Conservation (phyloP, 352 stramenopile species). For the Globisporangium nunn region DNA sequence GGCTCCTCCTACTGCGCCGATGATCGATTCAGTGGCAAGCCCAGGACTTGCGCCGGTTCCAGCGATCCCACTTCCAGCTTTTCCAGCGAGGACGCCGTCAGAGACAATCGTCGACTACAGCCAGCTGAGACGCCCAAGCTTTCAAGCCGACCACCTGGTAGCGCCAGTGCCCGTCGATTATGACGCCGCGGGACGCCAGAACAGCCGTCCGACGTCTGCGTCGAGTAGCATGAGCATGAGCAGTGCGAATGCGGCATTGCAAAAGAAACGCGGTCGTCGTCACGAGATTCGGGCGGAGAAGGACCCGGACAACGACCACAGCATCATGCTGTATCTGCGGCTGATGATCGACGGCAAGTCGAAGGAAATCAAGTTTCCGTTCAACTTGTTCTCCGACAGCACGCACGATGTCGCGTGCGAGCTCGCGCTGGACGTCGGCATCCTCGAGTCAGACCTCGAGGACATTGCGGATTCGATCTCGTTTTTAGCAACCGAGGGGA, state of each 20-base stretch:
- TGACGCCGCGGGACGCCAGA: constrained; percentile 1
- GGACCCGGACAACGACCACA: constrained; percentile 76
- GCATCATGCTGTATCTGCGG: constrained; percentile 85
- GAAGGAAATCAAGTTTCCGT: constrained; percentile 96
- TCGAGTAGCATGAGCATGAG: constrained; percentile 10
- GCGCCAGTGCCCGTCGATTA: constrained; percentile 1
- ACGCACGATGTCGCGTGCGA: constrained; percentile 93
- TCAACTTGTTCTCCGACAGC: constrained; percentile 93
- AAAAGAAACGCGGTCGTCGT: constrained; percentile 56
- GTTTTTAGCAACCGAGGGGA: constrained; percentile 81
- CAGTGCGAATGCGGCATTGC: constrained; percentile 2
- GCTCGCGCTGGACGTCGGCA: constrained; percentile 91
- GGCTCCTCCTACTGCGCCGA: neutral
- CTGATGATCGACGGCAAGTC: constrained; percentile 88
- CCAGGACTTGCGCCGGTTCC: neutral
- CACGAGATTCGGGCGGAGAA: constrained; percentile 81
- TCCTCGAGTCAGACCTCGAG: constrained; percentile 88
- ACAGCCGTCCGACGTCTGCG: constrained; percentile 23
- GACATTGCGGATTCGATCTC: constrained; percentile 93
- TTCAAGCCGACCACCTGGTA: constrained; percentile 6
- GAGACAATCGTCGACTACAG: constrained; percentile 15
- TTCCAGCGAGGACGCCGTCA: neutral
- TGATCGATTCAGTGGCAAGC: neutral
- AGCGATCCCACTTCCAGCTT: neutral
- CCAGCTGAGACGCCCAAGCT: constrained; percentile 12